These are phyloP conservation scores for Teratosphaeria destructans DNA, from an alignment of 2,329 filamentous ascomycete genomes.

Conservation along the genomic window DNA sequence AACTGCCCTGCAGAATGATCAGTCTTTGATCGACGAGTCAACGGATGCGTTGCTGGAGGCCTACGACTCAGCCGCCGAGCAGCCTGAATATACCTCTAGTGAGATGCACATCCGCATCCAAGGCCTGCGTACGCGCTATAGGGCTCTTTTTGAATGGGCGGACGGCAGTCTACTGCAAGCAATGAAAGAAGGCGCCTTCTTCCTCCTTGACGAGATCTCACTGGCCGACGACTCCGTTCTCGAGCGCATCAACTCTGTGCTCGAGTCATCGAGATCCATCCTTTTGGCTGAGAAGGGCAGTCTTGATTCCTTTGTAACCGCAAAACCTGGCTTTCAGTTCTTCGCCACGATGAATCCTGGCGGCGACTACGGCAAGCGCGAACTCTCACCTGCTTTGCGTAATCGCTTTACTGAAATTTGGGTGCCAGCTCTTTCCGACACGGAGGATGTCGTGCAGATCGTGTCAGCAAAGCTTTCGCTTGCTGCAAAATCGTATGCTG, in stretches of 20 bases:
- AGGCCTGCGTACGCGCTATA: conserved; percentile 50
- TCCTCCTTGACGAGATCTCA: conserved; percentile 94
- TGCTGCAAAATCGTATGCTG: conserved; percentile 48
- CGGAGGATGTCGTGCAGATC: conserved; percentile 80
- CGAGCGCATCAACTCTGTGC: conserved; percentile 89
- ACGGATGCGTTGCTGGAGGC: conserved; percentile 48
- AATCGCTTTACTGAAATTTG: conserved; percentile 99
- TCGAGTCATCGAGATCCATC: conserved; percentile 78
- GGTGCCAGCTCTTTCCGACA: conserved; percentile 80
- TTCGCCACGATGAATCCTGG: conserved; percentile 99
- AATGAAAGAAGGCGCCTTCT: conserved; percentile 83
- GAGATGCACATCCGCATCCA: conserved; percentile 27
- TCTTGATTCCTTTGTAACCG: conserved; percentile 68
- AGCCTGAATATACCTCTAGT: conserved; percentile 6
- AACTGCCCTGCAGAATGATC: conserved; percentile 15
- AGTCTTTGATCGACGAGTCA: conserved; percentile 17
- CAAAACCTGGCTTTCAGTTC: conserved; percentile 77
- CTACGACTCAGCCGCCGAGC: conserved; percentile 39
- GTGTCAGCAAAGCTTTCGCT: conserved; percentile 61
- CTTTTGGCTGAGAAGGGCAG: conserved; percentile 90
- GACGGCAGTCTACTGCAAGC: conserved; percentile 89
- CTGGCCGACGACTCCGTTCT: conserved; percentile 95
- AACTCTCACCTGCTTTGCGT: conserved; percentile 84
- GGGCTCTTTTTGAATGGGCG: conserved; percentile 89
- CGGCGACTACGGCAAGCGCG: conserved; percentile 95